phyloP scores from a whole-genome alignment of 176 grass and related monocot species.

The Oryza glumipatula region DNA sequence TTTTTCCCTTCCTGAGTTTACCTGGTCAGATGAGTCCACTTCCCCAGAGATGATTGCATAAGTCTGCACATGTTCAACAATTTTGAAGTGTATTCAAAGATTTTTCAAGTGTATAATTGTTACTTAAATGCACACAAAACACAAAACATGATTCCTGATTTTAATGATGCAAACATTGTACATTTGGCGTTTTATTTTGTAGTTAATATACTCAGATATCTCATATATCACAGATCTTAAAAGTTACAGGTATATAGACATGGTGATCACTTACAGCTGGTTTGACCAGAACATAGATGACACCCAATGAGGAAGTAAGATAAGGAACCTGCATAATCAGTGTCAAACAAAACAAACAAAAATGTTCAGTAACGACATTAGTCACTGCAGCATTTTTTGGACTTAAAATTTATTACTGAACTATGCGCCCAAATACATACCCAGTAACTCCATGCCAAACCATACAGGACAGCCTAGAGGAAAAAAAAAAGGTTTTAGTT shows the following conservation, averaged over 20 bases:
- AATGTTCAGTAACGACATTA: slow-evolving; percentile 7
- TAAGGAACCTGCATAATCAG: slow-evolving; percentile 74
- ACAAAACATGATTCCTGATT: background rate
- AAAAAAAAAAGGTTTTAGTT: slow-evolving; percentile 23
- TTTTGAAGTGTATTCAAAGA: background rate
- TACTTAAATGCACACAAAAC: background rate
- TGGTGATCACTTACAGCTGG: slow-evolving; percentile 70
- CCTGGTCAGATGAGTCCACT: slow-evolving; percentile 67
- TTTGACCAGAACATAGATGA: slow-evolving; percentile 80
- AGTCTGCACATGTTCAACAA: slow-evolving; percentile 48
- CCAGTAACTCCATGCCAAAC: slow-evolving; percentile 83
- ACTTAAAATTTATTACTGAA: background rate
- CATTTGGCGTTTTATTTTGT: background rate
- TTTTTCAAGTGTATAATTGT: background rate
- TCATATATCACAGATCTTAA: background rate
- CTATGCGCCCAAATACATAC: slow-evolving; percentile 46
- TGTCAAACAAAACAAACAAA: background rate
- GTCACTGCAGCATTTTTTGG: background rate
- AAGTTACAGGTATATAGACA: background rate
- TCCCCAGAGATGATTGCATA: slow-evolving; percentile 70
- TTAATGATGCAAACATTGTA: background rate
- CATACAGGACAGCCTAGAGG: slow-evolving; percentile 69
- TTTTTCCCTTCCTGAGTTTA: slow-evolving; percentile 29
- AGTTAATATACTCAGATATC: background rate
- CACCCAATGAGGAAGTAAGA: slow-evolving; percentile 77